Conservation (phyloP, 2,329 filamentous ascomycete genomes). For the Keithomyces neogunnii region DNA sequence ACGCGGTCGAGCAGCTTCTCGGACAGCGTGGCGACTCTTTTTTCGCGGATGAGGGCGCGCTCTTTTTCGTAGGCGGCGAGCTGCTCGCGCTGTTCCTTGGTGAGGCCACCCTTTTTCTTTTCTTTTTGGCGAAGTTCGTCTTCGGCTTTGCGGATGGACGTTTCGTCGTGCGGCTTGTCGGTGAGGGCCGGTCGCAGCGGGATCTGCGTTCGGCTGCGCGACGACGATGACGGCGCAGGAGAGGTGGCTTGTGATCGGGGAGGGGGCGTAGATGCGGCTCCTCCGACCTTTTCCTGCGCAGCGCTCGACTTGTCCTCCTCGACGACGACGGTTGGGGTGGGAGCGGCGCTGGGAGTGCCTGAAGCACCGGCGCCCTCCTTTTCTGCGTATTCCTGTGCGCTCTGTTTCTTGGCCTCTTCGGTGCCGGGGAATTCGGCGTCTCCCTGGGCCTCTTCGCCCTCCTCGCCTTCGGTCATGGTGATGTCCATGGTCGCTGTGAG, state of each 20-base stretch:
- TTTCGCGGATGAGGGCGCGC: slow-evolving; percentile 72
- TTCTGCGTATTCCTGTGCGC: slow-evolving; percentile 32
- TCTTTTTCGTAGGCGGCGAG: slow-evolving; percentile 83
- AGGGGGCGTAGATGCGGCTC: slow-evolving; percentile 13
- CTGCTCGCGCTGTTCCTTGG: slow-evolving; percentile 89
- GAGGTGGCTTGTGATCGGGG: slow-evolving; percentile 28
- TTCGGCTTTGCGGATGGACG: slow-evolving; percentile 60
- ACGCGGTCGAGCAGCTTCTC: slow-evolving; percentile 84
- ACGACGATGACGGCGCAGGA: slow-evolving; percentile 32
- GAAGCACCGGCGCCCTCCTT: neutral
- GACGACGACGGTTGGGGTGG: slow-evolving; percentile 31
- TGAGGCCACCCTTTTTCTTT: slow-evolving; percentile 81
- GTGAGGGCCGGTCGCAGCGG: slow-evolving; percentile 79
- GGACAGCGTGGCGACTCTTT: slow-evolving; percentile 76
- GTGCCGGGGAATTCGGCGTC: slow-evolving; percentile 49
- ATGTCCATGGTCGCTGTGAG: slow-evolving; percentile 98
- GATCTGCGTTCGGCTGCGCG: slow-evolving; percentile 43
- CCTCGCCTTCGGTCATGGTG: slow-evolving; percentile 69
- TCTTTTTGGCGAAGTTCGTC: slow-evolving; percentile 39
- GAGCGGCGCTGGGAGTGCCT: slow-evolving; percentile 4
- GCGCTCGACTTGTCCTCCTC: slow-evolving; percentile 26
- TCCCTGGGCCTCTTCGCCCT: slow-evolving; percentile 36
- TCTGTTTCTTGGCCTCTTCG: slow-evolving; percentile 48
- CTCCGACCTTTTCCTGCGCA: neutral
- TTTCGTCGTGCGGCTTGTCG: slow-evolving; percentile 67